These are phyloP conservation scores for Trichoderma citrinoviride DNA, from an alignment of 2,329 filamentous ascomycete species.

Conservation along the genomic window DNA sequence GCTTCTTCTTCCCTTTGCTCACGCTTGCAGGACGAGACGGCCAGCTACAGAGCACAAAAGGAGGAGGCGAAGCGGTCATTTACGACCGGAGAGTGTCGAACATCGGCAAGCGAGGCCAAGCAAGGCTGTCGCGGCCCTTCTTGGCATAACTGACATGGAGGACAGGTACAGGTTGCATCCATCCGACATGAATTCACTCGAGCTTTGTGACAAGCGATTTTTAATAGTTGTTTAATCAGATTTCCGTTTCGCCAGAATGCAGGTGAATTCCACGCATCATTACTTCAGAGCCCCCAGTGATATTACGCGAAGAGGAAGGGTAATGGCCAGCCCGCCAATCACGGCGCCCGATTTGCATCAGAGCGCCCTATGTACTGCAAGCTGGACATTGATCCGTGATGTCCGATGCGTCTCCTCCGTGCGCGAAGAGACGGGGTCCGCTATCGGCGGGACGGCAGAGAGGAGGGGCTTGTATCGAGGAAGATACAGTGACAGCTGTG, in stretches of 20 bases:
- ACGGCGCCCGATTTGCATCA: not conserved
- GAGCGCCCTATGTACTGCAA: not conserved
- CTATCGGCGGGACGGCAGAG: conserved; percentile 14
- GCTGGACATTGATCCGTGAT: not conserved
- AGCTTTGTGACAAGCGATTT: not conserved
- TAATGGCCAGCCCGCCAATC: conserved; percentile 18
- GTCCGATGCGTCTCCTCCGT: conserved; percentile 3
- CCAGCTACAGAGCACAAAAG: not conserved
- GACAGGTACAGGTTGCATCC: not conserved
- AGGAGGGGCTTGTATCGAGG: conserved; percentile 1
- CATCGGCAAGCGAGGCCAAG: not conserved
- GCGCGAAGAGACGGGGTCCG: not conserved
- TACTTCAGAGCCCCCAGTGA: not conserved
- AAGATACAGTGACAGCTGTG: not conserved
- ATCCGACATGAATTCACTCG: not conserved
- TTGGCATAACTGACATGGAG: not conserved
- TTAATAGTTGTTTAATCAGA: conserved; percentile 20
- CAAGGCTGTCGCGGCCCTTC: not conserved
- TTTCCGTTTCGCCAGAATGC: not conserved
- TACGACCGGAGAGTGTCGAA: not conserved
- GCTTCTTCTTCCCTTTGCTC: not conserved
- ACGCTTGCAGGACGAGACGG: not conserved
- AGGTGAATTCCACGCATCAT: not conserved
- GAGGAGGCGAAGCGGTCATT: not conserved
- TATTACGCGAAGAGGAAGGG: conserved; percentile 22